A percentile compares a stretch with the other conserved stretches of the same genome.
These are phyloP conservation scores for Periconia macrospinosa DNA, from an alignment of 2,329 filamentous ascomycete species.

Conservation along the genomic window DNA sequence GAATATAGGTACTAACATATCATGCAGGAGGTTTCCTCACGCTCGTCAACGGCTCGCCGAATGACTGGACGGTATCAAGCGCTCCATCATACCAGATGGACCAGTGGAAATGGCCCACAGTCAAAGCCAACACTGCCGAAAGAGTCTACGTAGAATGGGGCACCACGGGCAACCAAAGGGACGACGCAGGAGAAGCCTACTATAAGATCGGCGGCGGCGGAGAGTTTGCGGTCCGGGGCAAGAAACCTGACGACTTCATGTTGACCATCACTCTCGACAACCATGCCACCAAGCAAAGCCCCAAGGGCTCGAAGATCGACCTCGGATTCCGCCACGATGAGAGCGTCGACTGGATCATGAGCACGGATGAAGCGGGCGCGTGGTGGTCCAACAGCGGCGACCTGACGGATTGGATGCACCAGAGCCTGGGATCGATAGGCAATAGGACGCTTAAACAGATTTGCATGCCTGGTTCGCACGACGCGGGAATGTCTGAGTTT, in stretches of 20 bases:
- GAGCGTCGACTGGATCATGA: conserved; percentile 43
- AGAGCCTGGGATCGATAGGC: conserved; percentile 40
- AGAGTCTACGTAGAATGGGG: conserved; percentile 37
- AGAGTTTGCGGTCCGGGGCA: conserved; percentile 34
- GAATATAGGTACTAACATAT: not conserved
- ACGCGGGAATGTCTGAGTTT: conserved; percentile 53
- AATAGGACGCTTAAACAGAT: conserved; percentile 50
- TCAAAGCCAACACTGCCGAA: conserved; percentile 33
- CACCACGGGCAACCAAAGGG: conserved; percentile 26
- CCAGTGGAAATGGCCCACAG: conserved; percentile 40
- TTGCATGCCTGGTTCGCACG: conserved; percentile 54
- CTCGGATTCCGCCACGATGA: conserved; percentile 41
- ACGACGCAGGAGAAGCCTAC: conserved; percentile 41
- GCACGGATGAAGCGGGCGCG: conserved; percentile 35
- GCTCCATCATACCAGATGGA: conserved; percentile 44
- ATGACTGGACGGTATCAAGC: conserved; percentile 36
- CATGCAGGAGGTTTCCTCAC: conserved; percentile 39
- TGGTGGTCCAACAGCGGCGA: conserved; percentile 42
- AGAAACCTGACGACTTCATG: conserved; percentile 33
- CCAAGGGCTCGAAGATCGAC: conserved; percentile 32
- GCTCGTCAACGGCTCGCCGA: conserved; percentile 46
- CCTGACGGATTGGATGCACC: conserved; percentile 46
- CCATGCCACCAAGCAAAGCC: conserved; percentile 36
- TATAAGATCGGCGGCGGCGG: conserved; percentile 30
- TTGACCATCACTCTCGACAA: conserved; percentile 34